Percentiles rank a stretch among this genome's conserved stretches.
These are phyloP conservation scores for Penicillium macrosclerotiorum DNA, from an alignment of 495 filamentous ascomycete genomes.

Conservation along the genomic window DNA sequence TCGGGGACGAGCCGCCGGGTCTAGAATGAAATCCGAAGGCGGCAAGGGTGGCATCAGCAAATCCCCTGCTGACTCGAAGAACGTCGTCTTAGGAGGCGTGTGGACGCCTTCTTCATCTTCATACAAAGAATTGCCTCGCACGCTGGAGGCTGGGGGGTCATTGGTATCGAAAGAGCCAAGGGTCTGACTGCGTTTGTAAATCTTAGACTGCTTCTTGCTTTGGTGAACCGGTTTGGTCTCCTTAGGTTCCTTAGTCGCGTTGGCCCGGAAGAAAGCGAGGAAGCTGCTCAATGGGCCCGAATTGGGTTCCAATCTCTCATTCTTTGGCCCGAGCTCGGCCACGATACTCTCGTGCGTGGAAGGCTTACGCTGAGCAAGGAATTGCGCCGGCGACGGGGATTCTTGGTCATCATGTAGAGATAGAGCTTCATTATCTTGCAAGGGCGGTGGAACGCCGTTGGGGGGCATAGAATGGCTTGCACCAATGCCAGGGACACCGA, in stretches of 20 bases:
- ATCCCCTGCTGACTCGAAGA: constrained; percentile 93
- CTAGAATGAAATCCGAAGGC: constrained; percentile 71
- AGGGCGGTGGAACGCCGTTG: background rate
- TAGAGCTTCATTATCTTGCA: constrained; percentile 2
- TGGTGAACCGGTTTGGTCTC: constrained; percentile 8
- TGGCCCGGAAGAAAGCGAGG: constrained; percentile 62
- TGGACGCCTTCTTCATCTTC: constrained; percentile 48
- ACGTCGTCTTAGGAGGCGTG: constrained; percentile 85
- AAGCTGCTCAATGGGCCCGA: constrained; percentile 56
- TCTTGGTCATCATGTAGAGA: background rate
- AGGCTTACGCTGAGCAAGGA: constrained; percentile 11
- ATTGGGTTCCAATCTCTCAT: constrained; percentile 11
- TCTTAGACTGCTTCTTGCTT: constrained; percentile 63
- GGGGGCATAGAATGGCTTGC: constrained; percentile 21
- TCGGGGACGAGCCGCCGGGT: constrained; percentile 76
- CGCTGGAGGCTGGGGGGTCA: constrained; percentile 29
- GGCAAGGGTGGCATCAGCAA: constrained; percentile 88
- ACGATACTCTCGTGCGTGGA: constrained; percentile 3
- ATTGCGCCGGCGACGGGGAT: constrained; percentile 23
- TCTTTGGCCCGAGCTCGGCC: constrained; percentile 7
- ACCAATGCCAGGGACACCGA: constrained; percentile 20
- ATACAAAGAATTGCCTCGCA: constrained; percentile 39
- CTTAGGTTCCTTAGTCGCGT: constrained; percentile 31
- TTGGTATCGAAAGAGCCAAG: constrained; percentile 40
- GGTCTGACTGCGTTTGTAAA: constrained; percentile 78